phyloP scores from a whole-genome alignment of 257 asterid genomes.

The Datura wrightii region DNA sequence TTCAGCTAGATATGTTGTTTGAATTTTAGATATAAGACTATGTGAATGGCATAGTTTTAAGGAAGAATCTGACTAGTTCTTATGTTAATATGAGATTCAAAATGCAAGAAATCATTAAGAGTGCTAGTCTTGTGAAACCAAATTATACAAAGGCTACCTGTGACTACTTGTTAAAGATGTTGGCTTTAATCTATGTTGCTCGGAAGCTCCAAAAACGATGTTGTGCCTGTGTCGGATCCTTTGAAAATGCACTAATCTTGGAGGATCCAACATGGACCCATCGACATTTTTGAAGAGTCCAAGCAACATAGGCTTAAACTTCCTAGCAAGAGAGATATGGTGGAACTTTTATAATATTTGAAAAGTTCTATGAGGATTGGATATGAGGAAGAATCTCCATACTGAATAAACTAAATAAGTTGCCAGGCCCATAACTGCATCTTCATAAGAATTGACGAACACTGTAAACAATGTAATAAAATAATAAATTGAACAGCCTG shows the following conservation, averaged over 20 bases:
- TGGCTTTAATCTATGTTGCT: neutral
- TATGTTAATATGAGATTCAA: neutral
- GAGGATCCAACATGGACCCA: too few species aligned
- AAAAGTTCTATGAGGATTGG: neutral
- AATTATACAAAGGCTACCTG: neutral
- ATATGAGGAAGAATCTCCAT: neutral
- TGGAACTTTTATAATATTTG: neutral
- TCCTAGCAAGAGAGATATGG: neutral
- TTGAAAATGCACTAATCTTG: too few species aligned
- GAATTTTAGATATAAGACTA: neutral
- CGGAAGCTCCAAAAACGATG: too few species aligned
- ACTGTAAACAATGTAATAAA: neutral
- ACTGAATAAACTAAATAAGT: neutral
- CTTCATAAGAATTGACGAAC: neutral
- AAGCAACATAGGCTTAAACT: neutral
- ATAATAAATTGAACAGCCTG: neutral
- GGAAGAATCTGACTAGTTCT: neutral
- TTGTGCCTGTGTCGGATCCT: too few species aligned
- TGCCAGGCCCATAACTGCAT: constrained; percentile 3
- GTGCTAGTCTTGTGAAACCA: constrained; percentile 11
- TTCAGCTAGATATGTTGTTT: neutral
- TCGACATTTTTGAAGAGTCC: too few species aligned
- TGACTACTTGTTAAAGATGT: constrained; percentile 5
- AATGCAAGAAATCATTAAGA: neutral
- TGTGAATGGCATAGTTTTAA: neutral